Base-by-base conservation (phyloP, 1,284 basidiomycete species). In the Trichosporon asahii region DNA sequence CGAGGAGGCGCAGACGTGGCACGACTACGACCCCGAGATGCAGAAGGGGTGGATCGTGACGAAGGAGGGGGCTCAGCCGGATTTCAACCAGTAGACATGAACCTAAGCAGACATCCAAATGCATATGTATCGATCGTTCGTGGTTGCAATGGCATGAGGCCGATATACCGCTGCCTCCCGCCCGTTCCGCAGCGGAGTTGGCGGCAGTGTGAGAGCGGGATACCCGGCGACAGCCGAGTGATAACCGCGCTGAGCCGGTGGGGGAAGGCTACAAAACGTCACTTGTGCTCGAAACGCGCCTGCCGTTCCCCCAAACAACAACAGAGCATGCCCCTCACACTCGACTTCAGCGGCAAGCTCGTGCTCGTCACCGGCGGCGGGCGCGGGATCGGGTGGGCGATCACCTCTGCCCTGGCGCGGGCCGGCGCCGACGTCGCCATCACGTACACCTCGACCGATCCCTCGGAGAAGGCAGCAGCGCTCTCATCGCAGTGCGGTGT, bases 381-480 rank as follows among this genome's bases (percentile, higher is more conserved):
- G 7, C 68, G 78, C 29, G 73, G 78, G 2, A 79, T 79, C 44
- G 78, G 78, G 12, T 66, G 73, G 27, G 79, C 72, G 1, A 76
- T 79, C 65, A 74, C 77, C 11, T 65, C 66, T 21, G 74, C 78
- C 8, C 67, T 80, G 12, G 79, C 79, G 3, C 67, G 74, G 67
- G 80, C 76, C 57, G 82, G 82, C 15, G 82, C 81, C 7, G 74
- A 74, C 29, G 57, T 81, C 2, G 77, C 75, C 2, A 80, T 84
- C 70, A 83, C 81, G 6, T 84, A 79, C 74, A 82, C 79, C 0
- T 80, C 81, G 1, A 72, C 69, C 14, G 78, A 83, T 65, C 73
- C 79, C 5, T 65, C 74, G 1, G 60, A 18, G 1, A 40, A 65
- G 7, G 70, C 67, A 0, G 64, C 27, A 5, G 44, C 70, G 2